phyloP scores from a whole-genome alignment of 192 early-diverging fungal species.

The Dispira parvispora region DNA sequence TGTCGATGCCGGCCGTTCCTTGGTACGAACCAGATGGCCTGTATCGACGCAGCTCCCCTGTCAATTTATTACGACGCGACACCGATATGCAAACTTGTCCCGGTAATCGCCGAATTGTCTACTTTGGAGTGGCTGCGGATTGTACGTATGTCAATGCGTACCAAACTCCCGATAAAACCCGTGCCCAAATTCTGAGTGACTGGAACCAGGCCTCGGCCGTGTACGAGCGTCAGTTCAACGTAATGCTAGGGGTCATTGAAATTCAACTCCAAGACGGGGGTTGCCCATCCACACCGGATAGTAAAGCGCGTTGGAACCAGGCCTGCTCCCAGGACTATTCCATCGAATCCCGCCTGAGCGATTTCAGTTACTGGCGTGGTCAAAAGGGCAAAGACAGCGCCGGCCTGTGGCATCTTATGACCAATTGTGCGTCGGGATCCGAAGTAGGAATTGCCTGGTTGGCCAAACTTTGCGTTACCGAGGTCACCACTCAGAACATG shows the following conservation, averaged over 20 bases:
- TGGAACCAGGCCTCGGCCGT: conserved; percentile 68
- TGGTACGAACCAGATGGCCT: conserved; percentile 16
- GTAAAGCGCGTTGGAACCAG: conserved; percentile 50
- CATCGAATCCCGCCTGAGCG: conserved; percentile 59
- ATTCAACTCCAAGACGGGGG: conserved; percentile 47
- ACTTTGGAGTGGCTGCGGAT: conserved; percentile 58
- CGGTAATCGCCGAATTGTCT: conserved; percentile 18
- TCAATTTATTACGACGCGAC: conserved; percentile 14
- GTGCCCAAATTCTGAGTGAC: conserved; percentile 58
- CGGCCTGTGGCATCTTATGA: conserved; percentile 90
- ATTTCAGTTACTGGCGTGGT: conserved; percentile 83
- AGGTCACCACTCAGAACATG: conserved; percentile 27
- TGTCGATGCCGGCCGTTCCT: conserved; percentile 15
- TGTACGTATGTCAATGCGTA: conserved; percentile 48
- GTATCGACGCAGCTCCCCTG: conserved; percentile 15
- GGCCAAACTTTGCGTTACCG: conserved; percentile 45
- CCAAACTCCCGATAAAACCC: conserved; percentile 31
- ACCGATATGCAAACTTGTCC: conserved; percentile 20
- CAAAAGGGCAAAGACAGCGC: conserved; percentile 45
- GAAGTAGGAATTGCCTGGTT: conserved; percentile 85
- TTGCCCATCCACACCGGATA: conserved; percentile 32
- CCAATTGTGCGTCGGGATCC: conserved; percentile 54
- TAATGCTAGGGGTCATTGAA: conserved; percentile 65
- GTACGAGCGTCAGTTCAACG: conserved; percentile 74
- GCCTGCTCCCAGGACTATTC: conserved; percentile 48